Evolutionary conservation across 306 rosid genomes (phyloP).

Genomic region (Prunus davidiana): DNA sequence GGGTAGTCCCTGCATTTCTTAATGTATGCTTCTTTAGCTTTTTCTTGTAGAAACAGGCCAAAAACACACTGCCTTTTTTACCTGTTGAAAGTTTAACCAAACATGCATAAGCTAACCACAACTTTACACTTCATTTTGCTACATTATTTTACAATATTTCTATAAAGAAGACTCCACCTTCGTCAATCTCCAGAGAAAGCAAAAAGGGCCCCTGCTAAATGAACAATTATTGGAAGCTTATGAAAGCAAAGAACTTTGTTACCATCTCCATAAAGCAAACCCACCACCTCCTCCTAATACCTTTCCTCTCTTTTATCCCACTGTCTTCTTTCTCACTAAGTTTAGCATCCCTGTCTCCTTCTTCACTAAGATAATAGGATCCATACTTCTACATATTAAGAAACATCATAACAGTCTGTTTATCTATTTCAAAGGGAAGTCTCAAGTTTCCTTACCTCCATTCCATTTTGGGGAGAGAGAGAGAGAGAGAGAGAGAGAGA

Average conservation of each 20-base stretch:
- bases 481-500: neutral
- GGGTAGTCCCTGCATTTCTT: neutral
- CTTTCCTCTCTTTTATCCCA: slow-evolving; percentile 58
- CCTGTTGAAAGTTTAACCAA: slow-evolving; percentile 2
- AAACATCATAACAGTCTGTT: neutral
- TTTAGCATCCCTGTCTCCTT: slow-evolving; percentile 80
- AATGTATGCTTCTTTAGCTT: neutral
- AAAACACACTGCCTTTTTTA: neutral
- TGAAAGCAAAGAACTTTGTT: slow-evolving; percentile 26
- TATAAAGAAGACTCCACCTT: slow-evolving; percentile 37
- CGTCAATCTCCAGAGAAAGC: slow-evolving; percentile 39
- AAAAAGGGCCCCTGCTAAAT: slow-evolving; percentile 15
- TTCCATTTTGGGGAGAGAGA: neutral
- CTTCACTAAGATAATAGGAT: slow-evolving; percentile 56
- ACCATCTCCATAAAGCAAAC: slow-evolving; percentile 49
- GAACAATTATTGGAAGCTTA: slow-evolving; percentile 40
- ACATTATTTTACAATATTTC: slow-evolving; percentile 13
- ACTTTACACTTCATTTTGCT: slow-evolving; percentile 43
- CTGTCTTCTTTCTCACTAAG: slow-evolving; percentile 59
- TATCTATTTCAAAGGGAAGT: slow-evolving; percentile 8
- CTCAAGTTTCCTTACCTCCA: slow-evolving; percentile 8
- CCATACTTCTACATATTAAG: slow-evolving; percentile 11
- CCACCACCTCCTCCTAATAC: slow-evolving; percentile 55
- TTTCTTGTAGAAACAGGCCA: neutral
- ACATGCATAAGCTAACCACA: slow-evolving; percentile 1